Evolutionary conservation across 2,329 filamentous ascomycete genomes (phyloP), one percentile per base, ranked within the genome.

Genomic region (Zymoseptoria ardabiliae): DNA sequence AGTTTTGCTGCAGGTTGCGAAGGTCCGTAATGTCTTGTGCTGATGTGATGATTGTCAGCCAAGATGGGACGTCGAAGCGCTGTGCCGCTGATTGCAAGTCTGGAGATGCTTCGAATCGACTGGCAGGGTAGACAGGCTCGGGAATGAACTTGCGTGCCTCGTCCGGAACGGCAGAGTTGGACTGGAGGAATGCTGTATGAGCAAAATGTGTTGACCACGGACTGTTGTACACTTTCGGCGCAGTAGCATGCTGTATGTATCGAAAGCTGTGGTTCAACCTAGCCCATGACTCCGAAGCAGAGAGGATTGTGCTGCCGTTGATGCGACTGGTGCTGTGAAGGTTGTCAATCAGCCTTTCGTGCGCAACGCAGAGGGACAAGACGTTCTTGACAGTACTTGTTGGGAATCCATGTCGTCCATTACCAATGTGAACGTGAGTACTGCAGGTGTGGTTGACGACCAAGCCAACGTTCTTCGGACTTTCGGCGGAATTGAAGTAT

Each of bases 391-490:
- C 45, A 1, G 65, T 64, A 7, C 56, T 25, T 11, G 69, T 49
- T 6, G 55, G 56, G 45, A 72, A 72, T 0, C 65, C 64, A 3
- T 61, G 25, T n/a, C 28, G 48, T 1, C 63, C 65, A 23, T 70
- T 66, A 4, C 70, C 70, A 22, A 74, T 61, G 55, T 75, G 71
- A 19, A 74, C 64, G 53, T 74, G 71, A 0, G 71, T 30, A 0
- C 68, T 71, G 23, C 62, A 65, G 2, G 55, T 60, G 3, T 57
- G 22, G 55, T 72, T 71, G 49, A 58, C 56, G n/a, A 63, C 53
- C 7, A 71, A 41, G 6, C 66, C 58, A 54, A 68, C 68, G 13
- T 54, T 25, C 8, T 20, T 17, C 23, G 50, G 7, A 20, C 30
- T 13, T 23, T 17, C 13, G 30, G 58, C 21, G 2, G 50, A 50